A percentile compares a stretch with the other conserved stretches of the same genome.
phyloP scores from a whole-genome alignment of 2,329 filamentous ascomycete species.

The Rutstroemia sp. region DNA sequence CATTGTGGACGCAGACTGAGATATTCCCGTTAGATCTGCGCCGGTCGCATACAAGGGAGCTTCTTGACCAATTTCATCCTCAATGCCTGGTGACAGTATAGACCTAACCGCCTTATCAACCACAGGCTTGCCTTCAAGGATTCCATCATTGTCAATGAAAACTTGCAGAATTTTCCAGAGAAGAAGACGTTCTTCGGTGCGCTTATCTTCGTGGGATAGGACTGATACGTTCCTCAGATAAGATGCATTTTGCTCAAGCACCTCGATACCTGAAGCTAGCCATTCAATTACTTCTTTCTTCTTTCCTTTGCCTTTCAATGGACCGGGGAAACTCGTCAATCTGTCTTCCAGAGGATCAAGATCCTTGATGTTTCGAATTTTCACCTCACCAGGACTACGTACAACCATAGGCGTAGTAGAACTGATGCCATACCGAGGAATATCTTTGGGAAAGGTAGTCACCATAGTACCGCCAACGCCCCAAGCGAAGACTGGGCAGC shows the following conservation, averaged over 20 bases:
- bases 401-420: constrained; percentile 70
- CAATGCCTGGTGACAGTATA: constrained; percentile 57
- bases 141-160: constrained; percentile 80
- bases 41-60: constrained; percentile 32
- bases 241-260: constrained; percentile 50
- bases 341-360: constrained; percentile 64
- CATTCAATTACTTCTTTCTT: constrained; percentile 88
- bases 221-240: constrained; percentile 39
- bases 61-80: constrained; percentile 22
- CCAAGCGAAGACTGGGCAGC: constrained; percentile 79
- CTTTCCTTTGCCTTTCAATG: constrained; percentile 81
- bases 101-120: constrained; percentile 70
- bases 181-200: constrained; percentile 69
- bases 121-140: constrained; percentile 62
- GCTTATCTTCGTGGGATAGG: constrained; percentile 56
- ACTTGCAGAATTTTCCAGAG: constrained; percentile 81
- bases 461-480: constrained; percentile 77
- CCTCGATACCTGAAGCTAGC: constrained; percentile 70
- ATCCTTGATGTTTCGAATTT: constrained; percentile 67
- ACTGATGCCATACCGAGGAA: constrained; percentile 71
- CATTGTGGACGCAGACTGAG: constrained; percentile 28
- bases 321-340: constrained; percentile 78
- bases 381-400: constrained; percentile 74
- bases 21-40: constrained; percentile 33
- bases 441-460: constrained; percentile 80